These are phyloP conservation scores for Daedalea quercina DNA, from an alignment of 768 basidiomycete species.

Conservation along the genomic window DNA sequence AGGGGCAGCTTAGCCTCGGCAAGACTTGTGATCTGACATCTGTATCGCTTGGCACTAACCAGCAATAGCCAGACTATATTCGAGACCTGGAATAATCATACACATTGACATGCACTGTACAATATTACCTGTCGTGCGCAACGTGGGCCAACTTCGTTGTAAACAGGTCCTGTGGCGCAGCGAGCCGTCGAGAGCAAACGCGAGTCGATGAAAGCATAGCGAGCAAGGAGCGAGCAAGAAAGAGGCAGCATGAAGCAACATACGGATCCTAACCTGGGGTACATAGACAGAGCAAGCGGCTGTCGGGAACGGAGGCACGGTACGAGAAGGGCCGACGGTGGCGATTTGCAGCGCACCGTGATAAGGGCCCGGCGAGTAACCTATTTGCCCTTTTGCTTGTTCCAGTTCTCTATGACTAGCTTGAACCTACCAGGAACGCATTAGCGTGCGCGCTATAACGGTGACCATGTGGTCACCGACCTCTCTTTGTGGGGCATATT, in stretches of 20 bases:
- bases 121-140: background rate
- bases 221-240: background rate
- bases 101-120: background rate
- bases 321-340: too few relatives aligned
- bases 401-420: constrained; percentile 72
- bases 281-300: background rate
- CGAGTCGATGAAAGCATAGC: background rate
- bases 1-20: too few relatives aligned
- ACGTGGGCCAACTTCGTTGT: background rate
- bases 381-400: constrained; percentile 58
- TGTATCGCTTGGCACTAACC: too few relatives aligned
- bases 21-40: too few relatives aligned
- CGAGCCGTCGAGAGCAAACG: background rate
- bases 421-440: constrained; percentile 37
- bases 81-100: too few relatives aligned
- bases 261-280: background rate
- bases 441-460: background rate
- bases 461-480: constrained; percentile 31
- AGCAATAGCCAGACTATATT: too few relatives aligned
- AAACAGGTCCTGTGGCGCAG: background rate
- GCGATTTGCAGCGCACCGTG: background rate
- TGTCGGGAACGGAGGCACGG: too few relatives aligned
- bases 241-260: background rate
- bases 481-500: constrained; percentile 68
- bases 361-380: background rate